A percentile compares a stretch with the other conserved stretches of the same genome.
Conservation (phyloP, 108 stramenopile species). For the Poteriospumella lacustris region DNA sequence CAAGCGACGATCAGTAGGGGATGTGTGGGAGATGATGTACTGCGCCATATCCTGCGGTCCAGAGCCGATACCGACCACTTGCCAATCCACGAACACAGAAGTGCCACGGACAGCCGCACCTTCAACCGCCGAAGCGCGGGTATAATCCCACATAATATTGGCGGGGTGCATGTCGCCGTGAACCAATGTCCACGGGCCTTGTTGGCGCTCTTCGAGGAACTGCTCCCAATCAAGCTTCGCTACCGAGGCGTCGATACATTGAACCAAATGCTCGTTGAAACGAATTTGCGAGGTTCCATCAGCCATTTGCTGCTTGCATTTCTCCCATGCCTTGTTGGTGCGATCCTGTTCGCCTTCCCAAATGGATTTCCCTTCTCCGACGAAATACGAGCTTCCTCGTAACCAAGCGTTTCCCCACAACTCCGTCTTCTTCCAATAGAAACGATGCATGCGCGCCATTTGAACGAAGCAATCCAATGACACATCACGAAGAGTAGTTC, state of each 20-base stretch:
- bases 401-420: background rate
- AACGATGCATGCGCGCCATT: background rate
- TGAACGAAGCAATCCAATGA: background rate
- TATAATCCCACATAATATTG: constrained; percentile 23
- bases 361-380: background rate
- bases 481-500: too few relatives aligned
- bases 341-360: background rate
- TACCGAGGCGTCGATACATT: background rate
- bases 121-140: background rate
- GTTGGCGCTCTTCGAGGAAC: background rate
- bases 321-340: background rate
- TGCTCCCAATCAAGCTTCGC: background rate
- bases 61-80: constrained; percentile 32
- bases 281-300: background rate
- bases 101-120: too few relatives aligned
- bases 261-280: background rate
- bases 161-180: constrained; percentile 38
- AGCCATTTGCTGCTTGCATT: background rate
- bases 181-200: constrained; percentile 30
- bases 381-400: background rate
- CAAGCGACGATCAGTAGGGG: background rate
- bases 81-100: constrained; percentile 19
- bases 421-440: constrained; percentile 5
- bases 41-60: constrained; percentile 38
- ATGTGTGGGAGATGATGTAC: constrained; percentile 31